Evolutionary conservation across 148 eudicot species (phyloP).

Genomic region (Chenopodium album): DNA sequence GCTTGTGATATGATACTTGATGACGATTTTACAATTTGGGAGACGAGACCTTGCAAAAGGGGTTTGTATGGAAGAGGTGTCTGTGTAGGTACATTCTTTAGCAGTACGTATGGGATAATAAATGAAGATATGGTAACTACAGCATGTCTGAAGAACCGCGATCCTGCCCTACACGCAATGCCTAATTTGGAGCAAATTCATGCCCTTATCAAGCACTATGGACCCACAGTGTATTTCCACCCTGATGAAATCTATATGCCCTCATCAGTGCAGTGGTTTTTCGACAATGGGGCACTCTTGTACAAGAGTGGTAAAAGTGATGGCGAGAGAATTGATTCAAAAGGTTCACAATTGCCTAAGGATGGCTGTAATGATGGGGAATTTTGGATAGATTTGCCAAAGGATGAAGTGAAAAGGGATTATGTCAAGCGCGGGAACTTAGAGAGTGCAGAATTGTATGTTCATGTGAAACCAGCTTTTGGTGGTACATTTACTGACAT

Average conservation of each 20-base stretch:
- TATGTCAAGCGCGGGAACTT: constrained; percentile 61
- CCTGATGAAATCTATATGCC: constrained; percentile 83
- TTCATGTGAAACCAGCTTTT: constrained; percentile 85
- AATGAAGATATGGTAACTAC: constrained; percentile 44
- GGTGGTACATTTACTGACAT: constrained; percentile 95
- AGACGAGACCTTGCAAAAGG: constrained; percentile 64
- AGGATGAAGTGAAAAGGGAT: constrained; percentile 38
- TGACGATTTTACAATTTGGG: constrained; percentile 56
- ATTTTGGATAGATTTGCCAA: constrained; percentile 88
- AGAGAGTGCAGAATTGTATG: constrained; percentile 77
- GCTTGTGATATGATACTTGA: constrained; percentile 50
- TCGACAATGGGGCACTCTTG: constrained; percentile 74
- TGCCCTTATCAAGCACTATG: constrained; percentile 73
- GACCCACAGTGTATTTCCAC: constrained; percentile 84
- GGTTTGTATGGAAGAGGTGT: constrained; percentile 72
- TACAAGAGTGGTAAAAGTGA: constrained; percentile 44
- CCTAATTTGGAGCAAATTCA: constrained; percentile 78
- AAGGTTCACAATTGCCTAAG: constrained; percentile 65
- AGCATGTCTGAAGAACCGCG: constrained; percentile 65
- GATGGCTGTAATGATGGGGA: constrained; percentile 74
- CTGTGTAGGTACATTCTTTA: constrained; percentile 78
- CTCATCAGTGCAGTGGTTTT: constrained; percentile 93
- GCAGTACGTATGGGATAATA: constrained; percentile 39
- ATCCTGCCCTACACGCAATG: constrained; percentile 58
- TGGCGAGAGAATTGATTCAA: constrained; percentile 57